These are phyloP conservation scores for Ustilago curta DNA, from an alignment of 1,284 basidiomycete species.

Conservation along the genomic window DNA sequence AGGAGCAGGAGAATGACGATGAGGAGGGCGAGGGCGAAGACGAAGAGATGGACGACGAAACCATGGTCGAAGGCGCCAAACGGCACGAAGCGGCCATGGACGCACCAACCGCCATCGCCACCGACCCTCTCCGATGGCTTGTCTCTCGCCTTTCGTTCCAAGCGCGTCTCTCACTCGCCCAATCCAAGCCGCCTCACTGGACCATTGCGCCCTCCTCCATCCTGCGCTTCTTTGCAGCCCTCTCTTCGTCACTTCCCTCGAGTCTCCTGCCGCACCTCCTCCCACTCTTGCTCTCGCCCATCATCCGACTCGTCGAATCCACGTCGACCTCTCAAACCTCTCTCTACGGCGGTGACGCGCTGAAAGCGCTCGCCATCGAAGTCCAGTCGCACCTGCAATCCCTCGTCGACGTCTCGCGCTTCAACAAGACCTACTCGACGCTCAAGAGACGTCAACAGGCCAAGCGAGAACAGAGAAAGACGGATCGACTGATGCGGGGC, in stretches of 20 bases:
- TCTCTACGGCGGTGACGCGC: conserved; percentile 74
- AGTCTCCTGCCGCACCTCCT: conserved; percentile 76
- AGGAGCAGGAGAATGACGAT: conserved; percentile 15
- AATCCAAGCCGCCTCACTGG: conserved; percentile 73
- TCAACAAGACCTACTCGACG: conserved; percentile 81
- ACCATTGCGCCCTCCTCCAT: conserved; percentile 81
- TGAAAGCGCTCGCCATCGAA: conserved; percentile 85
- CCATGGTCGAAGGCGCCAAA: conserved; percentile 37
- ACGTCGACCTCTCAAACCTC: conserved; percentile 77
- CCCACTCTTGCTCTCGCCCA: conserved; percentile 84
- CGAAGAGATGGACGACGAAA: conserved; percentile 43
- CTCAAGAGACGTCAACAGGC: conserved; percentile 80
- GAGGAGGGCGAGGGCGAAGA: conserved; percentile 57
- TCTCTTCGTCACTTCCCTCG: conserved; percentile 31
- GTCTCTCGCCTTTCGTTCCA: conserved; percentile 94
- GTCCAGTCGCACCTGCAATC: conserved; percentile 86
- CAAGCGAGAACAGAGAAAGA: conserved; percentile 80
- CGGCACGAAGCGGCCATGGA: conserved; percentile 54
- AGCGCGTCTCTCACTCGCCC: conserved; percentile 72
- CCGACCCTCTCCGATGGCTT: conserved; percentile 85
- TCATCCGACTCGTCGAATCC: conserved; percentile 83
- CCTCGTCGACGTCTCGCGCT: conserved; percentile 85
- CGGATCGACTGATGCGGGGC: conserved; percentile 73
- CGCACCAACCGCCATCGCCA: conserved; percentile 24
- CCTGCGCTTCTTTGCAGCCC: conserved; percentile 73